Evolutionary conservation across 768 basidiomycete species (phyloP).

Genomic region (Daedaleopsis nitida): DNA sequence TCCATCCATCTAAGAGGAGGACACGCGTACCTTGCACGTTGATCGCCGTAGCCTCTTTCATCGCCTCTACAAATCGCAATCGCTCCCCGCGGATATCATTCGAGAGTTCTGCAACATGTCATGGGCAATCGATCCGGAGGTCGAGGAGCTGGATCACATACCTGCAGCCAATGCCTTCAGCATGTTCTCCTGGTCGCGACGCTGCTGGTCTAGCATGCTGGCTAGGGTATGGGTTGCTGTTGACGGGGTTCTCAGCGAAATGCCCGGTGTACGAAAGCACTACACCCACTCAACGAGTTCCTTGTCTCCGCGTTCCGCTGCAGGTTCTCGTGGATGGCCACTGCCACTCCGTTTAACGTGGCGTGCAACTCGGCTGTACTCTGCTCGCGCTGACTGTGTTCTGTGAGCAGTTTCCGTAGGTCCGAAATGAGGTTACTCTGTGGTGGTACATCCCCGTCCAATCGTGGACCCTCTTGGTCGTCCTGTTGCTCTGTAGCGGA

Average conservation of each 20-base stretch:
- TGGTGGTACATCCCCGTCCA: constrained; percentile 21
- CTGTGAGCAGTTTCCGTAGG: constrained; percentile 37
- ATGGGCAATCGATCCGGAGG: neutral
- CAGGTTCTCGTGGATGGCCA: constrained; percentile 45
- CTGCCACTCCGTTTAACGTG: constrained; percentile 39
- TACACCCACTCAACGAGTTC: constrained; percentile 38
- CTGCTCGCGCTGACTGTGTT: constrained; percentile 34
- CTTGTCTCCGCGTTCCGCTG: constrained; percentile 42
- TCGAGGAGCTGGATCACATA: constrained; percentile 29
- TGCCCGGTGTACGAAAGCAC: neutral
- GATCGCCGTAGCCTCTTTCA: constrained; percentile 89
- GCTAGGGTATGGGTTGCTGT: constrained; percentile 60
- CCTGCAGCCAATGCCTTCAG: constrained; percentile 68
- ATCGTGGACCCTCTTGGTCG: neutral
- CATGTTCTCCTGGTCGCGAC: constrained; percentile 71
- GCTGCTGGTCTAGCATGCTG: constrained; percentile 66
- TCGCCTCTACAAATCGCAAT: constrained; percentile 88
- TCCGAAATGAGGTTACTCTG: constrained; percentile 36
- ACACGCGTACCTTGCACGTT: constrained; percentile 67
- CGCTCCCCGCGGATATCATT: constrained; percentile 86
- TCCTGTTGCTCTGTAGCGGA: constrained; percentile 24
- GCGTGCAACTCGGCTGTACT: constrained; percentile 33
- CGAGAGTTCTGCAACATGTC: constrained; percentile 58
- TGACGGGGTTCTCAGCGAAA: neutral
- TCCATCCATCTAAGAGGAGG: neutral